Conservation (phyloP, 768 basidiomycete species). For the Hydnum rufescens region DNA sequence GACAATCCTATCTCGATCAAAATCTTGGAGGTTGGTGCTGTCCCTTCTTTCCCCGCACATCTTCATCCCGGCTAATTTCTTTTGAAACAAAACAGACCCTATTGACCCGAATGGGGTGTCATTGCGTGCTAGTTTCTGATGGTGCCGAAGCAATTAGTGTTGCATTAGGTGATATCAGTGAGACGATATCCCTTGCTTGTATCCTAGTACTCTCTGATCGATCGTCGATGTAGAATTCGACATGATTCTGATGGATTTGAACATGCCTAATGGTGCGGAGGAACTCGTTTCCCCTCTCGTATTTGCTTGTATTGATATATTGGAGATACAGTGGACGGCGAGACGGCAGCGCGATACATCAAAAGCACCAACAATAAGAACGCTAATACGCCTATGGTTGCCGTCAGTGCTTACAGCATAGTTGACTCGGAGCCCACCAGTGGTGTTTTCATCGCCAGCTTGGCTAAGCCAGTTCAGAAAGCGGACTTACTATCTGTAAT, state of each 20-base stretch:
- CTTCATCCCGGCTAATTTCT: not conserved
- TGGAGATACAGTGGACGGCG: constrained; percentile 80
- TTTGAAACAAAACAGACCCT: constrained; percentile 37
- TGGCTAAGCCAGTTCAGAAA: constrained; percentile 81
- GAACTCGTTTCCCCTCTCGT: not conserved
- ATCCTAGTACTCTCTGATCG: constrained; percentile 11
- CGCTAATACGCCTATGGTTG: constrained; percentile 77
- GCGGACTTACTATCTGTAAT: constrained; percentile 59
- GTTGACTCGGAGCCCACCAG: constrained; percentile 41
- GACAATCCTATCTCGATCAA: constrained; percentile 97
- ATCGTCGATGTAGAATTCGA: constrained; percentile 58
- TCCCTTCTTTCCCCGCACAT: not conserved
- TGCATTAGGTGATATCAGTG: constrained; percentile 94
- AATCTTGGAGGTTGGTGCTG: constrained; percentile 55
- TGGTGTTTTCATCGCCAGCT: constrained; percentile 57
- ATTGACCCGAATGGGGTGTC: constrained; percentile 82
- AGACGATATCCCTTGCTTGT: constrained; percentile 20
- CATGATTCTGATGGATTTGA: constrained; percentile 84
- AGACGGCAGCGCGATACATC: constrained; percentile 92
- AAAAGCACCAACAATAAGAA: constrained; percentile 95
- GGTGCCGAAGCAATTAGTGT: constrained; percentile 95
- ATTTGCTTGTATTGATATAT: no score
- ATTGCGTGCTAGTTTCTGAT: constrained; percentile 87
- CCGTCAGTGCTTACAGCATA: constrained; percentile 74
- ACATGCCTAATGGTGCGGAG: constrained; percentile 80